phyloP scores from a whole-genome alignment of 768 basidiomycete genomes.

The Leucosporidium yakuticum region DNA sequence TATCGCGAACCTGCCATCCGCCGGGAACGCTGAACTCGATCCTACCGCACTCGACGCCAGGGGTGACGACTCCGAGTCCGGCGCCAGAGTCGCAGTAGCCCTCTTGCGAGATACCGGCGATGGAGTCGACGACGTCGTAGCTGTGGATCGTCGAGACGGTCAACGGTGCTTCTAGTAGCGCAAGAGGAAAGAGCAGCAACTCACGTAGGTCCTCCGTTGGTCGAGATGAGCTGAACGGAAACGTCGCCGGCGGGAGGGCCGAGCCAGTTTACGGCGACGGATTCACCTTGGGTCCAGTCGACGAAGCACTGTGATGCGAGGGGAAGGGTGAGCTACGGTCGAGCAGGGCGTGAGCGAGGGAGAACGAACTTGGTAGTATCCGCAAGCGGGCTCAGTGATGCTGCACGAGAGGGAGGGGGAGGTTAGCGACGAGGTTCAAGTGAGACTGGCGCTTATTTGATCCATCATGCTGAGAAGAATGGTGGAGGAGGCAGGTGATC shows the following conservation, averaged over 20 bases:
- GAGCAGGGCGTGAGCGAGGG: background rate
- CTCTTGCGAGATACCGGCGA: conserved; percentile 13
- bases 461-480: no score
- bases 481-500: no score
- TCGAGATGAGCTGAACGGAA: conserved; percentile 22
- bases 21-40: conserved; percentile 28
- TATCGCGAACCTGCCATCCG: conserved; percentile 20
- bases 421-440: background rate
- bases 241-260: conserved; percentile 29
- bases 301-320: conserved; percentile 17
- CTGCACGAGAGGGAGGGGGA: conserved; percentile 10
- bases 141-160: no score
- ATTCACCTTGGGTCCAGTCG: conserved; percentile 25
- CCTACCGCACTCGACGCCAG: conserved; percentile 23
- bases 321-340: background rate
- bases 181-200: no score
- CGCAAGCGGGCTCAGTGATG: conserved; percentile 31
- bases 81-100: conserved; percentile 30
- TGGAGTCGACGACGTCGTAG: conserved; percentile 15
- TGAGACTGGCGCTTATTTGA: no score
- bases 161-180: no score
- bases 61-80: conserved; percentile 18
- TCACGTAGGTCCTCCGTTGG: conserved; percentile 21
- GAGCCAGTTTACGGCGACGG: conserved; percentile 33
- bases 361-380: conserved; percentile 18